Evolutionary conservation across 2,329 filamentous ascomycete species (phyloP), one percentile per base, ranked within the genome.

Genomic region (Aspergillus sp.): DNA sequence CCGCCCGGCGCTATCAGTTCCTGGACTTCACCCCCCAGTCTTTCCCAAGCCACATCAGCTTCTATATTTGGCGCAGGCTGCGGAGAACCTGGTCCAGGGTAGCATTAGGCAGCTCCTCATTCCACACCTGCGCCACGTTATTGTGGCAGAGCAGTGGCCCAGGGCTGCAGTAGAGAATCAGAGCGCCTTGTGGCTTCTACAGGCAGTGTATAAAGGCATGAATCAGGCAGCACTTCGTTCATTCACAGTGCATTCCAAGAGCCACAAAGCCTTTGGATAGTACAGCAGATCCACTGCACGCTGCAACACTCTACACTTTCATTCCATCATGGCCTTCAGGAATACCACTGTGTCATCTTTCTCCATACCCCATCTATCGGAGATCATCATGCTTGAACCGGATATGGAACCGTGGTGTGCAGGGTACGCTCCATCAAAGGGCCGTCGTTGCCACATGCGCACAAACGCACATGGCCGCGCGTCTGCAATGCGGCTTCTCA

Each of bases 301-400:
- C 38, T 42, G 38, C 38, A 8, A 42, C 20, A 42, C 20, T 19
- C 16, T 26, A 24, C 22, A 4, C 7, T 30, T 11, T 9, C 8
- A 30, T 11, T 30, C 26, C 8, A 3, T 30, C n/a, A 42, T 42
- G 38, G 1, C 38, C 14, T 22, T 8, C 14, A 42, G 14, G 6
- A 8, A 17, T 42, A 5, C 38, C 38, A 22, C 20, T 42, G 14
- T 19, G 38, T 17, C 38, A 42, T 4, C 13, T 19, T 16, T 17
- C 14, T 42, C 38, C 38, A 13, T 19, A 19, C 17, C 38, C 38
- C 14, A 16, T 50, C 55, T 65, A 22, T 56, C 52, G 10, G 49
- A 57, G 0, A 60, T 63, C 20, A 51, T 65, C 17, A 22, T 50
- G 0, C 50, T 65, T 13, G 14, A 60, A n/a, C 61, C 59, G 8